A percentile compares a stretch with the other conserved stretches of the same genome.
Evolutionary conservation across 768 basidiomycete genomes (phyloP).

Genomic region (Hemileccinum rubropunctum): DNA sequence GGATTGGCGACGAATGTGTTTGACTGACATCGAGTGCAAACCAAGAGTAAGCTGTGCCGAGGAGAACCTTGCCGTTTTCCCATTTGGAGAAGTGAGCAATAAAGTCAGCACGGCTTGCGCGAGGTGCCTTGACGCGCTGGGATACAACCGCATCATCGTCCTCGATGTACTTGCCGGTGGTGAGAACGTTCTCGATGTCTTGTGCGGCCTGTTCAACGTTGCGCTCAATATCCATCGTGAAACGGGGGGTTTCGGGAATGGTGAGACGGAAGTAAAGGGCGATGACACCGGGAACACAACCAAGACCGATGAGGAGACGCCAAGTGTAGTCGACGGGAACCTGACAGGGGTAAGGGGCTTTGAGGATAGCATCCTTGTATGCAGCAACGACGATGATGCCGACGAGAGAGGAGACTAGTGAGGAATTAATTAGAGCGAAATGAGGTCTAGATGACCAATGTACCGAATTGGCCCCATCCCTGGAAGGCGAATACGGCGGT

Average conservation of each 20-base stretch:
- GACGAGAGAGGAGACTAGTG: conserved; percentile 60
- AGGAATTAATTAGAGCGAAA: neutral
- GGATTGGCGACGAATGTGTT: neutral
- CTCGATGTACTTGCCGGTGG: conserved; percentile 41
- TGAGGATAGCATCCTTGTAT: conserved; percentile 61
- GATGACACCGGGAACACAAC: conserved; percentile 74
- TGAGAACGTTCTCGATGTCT: conserved; percentile 71
- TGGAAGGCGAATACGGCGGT: conserved; percentile 83
- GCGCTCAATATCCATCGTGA: conserved; percentile 88
- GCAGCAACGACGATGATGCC: conserved; percentile 61
- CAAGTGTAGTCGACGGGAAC: conserved; percentile 71
- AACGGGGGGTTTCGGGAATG: conserved; percentile 89
- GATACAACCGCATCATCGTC: conserved; percentile 49
- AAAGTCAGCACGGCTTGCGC: conserved; percentile 70
- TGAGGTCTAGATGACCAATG: conserved; percentile 17
- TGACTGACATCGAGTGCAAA: conserved; percentile 76
- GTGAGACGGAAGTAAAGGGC: conserved; percentile 92
- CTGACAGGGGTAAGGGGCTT: conserved; percentile 36
- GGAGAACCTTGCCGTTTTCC: conserved; percentile 75
- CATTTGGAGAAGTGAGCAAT: conserved; percentile 61
- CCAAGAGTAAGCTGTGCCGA: conserved; percentile 83
- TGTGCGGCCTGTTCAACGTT: conserved; percentile 72
- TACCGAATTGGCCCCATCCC: conserved; percentile 84
- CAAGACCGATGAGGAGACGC: conserved; percentile 87
- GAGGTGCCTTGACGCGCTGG: conserved; percentile 66